Evolutionary conservation across 2,329 filamentous ascomycete genomes (phyloP), one percentile per base, ranked within the genome.

Genomic region (Diaporthe citrichinensis): DNA sequence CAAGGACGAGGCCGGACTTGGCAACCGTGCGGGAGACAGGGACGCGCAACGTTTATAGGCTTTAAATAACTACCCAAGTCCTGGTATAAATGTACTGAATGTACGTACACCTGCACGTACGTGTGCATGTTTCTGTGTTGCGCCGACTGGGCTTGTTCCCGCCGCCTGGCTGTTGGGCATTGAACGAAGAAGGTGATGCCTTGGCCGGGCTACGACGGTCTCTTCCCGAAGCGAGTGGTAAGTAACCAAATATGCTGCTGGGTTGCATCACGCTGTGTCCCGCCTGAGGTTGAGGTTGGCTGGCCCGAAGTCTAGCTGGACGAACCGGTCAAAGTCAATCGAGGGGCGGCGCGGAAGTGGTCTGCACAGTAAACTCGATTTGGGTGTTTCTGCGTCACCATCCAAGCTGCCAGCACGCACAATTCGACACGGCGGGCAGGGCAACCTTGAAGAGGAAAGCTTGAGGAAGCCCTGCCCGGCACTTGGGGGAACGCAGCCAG

Each of bases 321-420:
- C 49, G 71, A 65, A 73, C 57, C 57, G 71, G 17, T 53, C 39
- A 65, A 73, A 59, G 51, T n/a, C 62, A 67, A 67, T 51, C 31
- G 20, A 25, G 41, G 6, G 28, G 62, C 62, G 62, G 62, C 62
- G 62, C 12, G 28, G 41, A 12, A 23, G 28, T 46, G 61, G 61
- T 49, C 15, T 67, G 34, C 34, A 41, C 36, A 28, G 23, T 15
- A 51, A 25, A 51, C 44, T 51, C 28, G 62, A 67, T 51, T 28
- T 57, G 49, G 51, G 49, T 14, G 15, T 28, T 71, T 57, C 9
- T 71, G 65, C 67, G 73, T 72, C 73, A 74, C 73, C 28, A 36
- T 46, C 51, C 62, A 36, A 8, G 7, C 44, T 51, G 62, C 62
- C 62, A 68, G 23, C 62, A 68, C 25, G 62, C 62, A 25, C 46